Base-by-base conservation (phyloP, 108 stramenopile species). In the Bacterosira constricta region DNA sequence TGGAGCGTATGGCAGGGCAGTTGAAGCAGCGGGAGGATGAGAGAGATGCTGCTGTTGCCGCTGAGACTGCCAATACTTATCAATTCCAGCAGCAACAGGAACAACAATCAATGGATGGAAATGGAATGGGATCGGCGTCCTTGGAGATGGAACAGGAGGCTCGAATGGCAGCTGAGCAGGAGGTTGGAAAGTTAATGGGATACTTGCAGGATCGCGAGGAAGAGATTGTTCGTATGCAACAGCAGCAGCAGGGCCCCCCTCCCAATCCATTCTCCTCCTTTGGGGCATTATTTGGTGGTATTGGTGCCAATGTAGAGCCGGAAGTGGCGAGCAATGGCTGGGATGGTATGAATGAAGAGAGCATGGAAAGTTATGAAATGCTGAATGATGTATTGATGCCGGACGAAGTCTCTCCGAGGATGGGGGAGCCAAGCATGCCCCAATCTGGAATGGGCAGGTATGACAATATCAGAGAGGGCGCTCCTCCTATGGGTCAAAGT, bases 1-100 rank as follows among this genome's bases (percentile, higher is more conserved):
- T 79, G 36, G 69, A 79, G 51, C 39, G 69, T 20, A 61, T 79
- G 55, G 37, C 53, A 41, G 51, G 41, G 32, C 60, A 53, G 42
- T 57, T 69, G 44, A 55, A 77, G 38, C 51, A 44, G 5, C 61
- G 55, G 36, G 75, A 63, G 52, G 30, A 23, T 27, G 29, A 51
- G 27, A 53, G 36, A 38, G 50, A 51, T 32, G 27, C 5, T 18
- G 36, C 65, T 39, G 27, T 11, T 18, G 36, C 65, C 29, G 55
- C 55, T 1, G 55, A 20, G n/a, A 56, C 15, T 38, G 55, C 55
- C 47, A 20, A 49, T 11, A 25, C 23, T 23, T 63, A 37, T 41
- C 39, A 37, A 31, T 64, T 64, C 34, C 39, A 37, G 44, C 25
- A 21, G 26, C 61, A 62, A 23, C 61, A 62, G 42, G 10, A 61